Percentiles rank a stretch among this genome's conserved stretches.
These are phyloP conservation scores for Capronia americana DNA, from an alignment of 2,329 filamentous ascomycete species.

Conservation along the genomic window DNA sequence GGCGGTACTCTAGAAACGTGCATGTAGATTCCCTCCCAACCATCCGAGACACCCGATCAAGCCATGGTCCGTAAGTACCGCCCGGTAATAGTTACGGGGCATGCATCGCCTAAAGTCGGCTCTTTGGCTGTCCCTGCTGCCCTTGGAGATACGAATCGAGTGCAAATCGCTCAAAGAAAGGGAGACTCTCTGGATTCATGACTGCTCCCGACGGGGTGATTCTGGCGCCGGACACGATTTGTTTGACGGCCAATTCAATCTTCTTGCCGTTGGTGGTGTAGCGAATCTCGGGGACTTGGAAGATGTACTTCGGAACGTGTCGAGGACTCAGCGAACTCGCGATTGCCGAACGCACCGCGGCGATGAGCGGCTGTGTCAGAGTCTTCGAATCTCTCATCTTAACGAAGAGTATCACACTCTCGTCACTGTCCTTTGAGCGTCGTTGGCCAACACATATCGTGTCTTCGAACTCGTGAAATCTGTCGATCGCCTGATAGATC, in stretches of 20 bases:
- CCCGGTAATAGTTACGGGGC: no score
- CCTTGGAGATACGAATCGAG: neutral
- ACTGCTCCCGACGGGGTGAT: constrained; percentile 9
- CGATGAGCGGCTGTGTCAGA: constrained; percentile 59
- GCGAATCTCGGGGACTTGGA: constrained; percentile 22
- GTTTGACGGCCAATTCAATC: constrained; percentile 29
- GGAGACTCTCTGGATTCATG: constrained; percentile 10
- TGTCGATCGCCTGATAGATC: constrained; percentile 74
- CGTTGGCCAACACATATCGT: constrained; percentile 24
- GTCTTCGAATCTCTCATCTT: constrained; percentile 15
- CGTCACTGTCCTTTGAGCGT: constrained; percentile 16
- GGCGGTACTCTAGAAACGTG: no score
- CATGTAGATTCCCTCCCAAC: no score
- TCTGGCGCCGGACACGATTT: constrained; percentile 1
- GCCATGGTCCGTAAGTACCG: no score
- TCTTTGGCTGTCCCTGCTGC: no score
- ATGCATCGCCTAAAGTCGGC: no score
- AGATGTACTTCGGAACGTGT: constrained; percentile 30
- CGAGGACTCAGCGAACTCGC: constrained; percentile 64
- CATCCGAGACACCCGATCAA: no score
- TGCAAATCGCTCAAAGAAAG: constrained; percentile 7
- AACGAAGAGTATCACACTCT: constrained; percentile 30
- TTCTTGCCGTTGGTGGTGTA: constrained; percentile 33
- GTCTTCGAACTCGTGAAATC: constrained; percentile 19
- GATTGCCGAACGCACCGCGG: constrained; percentile 57